Base-by-base conservation (phyloP, 1,284 basidiomycete species). In the Caloboletus firmus region DNA sequence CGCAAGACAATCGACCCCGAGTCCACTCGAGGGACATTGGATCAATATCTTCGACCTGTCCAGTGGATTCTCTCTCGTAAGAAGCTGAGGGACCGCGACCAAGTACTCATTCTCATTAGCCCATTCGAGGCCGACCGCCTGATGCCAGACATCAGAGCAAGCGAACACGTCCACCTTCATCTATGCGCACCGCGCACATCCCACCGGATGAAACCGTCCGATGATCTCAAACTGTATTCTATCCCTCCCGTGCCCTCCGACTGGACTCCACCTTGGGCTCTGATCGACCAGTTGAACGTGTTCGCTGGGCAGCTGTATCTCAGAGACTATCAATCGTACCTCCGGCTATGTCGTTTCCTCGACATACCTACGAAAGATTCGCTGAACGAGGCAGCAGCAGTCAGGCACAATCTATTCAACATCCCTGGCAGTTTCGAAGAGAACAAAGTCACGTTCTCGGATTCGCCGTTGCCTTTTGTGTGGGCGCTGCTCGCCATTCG, bases 101-200 rank as follows among this genome's bases (percentile, higher is more conserved):
- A 31, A 4, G 44, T 62, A 12, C 56, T 75, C 2, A 64, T 80
- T 24, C 54, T 72, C 5, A 52, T 78, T 51, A 79, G 79, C 57
- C 75, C 78, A 5, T 71, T 63, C 51, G 78, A 80, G 53, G 73
- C 64, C 20, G 72, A 79, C 48, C 53, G 57, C 32, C 64, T 79
- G 9, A 63, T 79, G 11, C 70, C 72, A 0, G 36, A 49, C 2
- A 76, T 79, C 41, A 71, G 67, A 24, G 36, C 43, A 20, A 72
- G 68, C 56, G 56, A 57, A 13, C 31, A 32, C 4, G 72, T 76
- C 4, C 62, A 62, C 46, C 63, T 79, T 11, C 77, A 79, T 53
- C 26, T 74, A 1, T 80, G 77, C 52, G 55, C 73, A 2, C 72
- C 77, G 6, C 62, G 74, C 2, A 66, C 72, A 17, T 66, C 62